Evolutionary conservation across 2,329 filamentous ascomycete genomes (phyloP).

Genomic region (Diaporthe nobilis): DNA sequence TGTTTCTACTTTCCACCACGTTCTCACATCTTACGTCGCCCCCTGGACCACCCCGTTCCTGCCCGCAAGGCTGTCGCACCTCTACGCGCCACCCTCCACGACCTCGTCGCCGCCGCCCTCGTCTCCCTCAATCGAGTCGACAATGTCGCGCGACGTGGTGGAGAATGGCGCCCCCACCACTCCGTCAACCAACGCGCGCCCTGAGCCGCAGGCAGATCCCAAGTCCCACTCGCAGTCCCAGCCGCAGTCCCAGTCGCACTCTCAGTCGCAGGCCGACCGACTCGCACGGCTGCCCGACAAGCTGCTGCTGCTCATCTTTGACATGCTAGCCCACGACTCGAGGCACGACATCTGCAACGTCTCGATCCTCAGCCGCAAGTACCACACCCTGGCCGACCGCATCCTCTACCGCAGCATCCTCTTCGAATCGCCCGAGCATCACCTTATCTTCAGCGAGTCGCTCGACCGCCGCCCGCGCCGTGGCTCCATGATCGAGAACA

Average conservation of each 20-base stretch:
- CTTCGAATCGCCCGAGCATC: constrained; percentile 62
- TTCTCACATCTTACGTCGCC: constrained; percentile 27
- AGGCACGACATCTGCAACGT: constrained; percentile 59
- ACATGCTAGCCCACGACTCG: constrained; percentile 49
- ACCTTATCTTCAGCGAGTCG: constrained; percentile 64
- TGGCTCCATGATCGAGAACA: constrained; percentile 61
- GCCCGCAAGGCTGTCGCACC: constrained; percentile 20
- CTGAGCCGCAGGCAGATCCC: background rate
- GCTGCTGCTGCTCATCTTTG: constrained; percentile 58
- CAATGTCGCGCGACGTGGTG: constrained; percentile 36
- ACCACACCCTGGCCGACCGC: constrained; percentile 61
- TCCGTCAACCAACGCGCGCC: background rate
- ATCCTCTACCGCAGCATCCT: constrained; percentile 62
- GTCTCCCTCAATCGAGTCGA: constrained; percentile 14
- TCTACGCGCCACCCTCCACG: constrained; percentile 18
- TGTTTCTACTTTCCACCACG: constrained; percentile 29
- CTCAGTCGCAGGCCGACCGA: constrained; percentile 37
- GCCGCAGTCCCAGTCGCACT: background rate
- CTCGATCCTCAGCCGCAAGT: constrained; percentile 58
- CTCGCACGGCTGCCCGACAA: constrained; percentile 55
- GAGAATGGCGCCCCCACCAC: constrained; percentile 25
- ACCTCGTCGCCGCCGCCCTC: background rate
- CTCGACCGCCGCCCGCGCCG: constrained; percentile 61
- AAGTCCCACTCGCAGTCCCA: background rate
- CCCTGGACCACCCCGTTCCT: constrained; percentile 7